Evolutionary conservation across 2,329 filamentous ascomycete genomes (phyloP).

Genomic region (Trichothecium sympodiale): DNA sequence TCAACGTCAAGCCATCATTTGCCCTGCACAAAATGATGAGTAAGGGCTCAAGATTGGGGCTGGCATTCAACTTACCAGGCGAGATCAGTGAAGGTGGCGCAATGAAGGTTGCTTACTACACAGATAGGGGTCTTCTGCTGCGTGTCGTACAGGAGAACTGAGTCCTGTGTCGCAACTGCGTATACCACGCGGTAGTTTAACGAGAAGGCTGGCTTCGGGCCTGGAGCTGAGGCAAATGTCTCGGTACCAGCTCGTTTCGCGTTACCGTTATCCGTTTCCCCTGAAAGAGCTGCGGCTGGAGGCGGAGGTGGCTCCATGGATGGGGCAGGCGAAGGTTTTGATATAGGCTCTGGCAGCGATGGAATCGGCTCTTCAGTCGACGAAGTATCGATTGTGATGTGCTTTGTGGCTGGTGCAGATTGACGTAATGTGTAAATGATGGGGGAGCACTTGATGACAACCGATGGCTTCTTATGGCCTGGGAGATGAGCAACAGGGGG

Average conservation of each 20-base stretch:
- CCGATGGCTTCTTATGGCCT: slow-evolving; percentile 95
- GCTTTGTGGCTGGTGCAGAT: slow-evolving; percentile 56
- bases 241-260: slow-evolving; percentile 24
- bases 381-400: slow-evolving; percentile 92
- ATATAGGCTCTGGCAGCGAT: slow-evolving; percentile 72
- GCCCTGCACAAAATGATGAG: slow-evolving; percentile 28
- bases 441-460: slow-evolving; percentile 90
- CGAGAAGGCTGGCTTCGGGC: slow-evolving; percentile 63
- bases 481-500: slow-evolving; percentile 90
- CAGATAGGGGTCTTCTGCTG: slow-evolving; percentile 91
- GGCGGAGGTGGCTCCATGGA: slow-evolving; percentile 78
- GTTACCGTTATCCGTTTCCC: slow-evolving; percentile 7
- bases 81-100: slow-evolving; percentile 92
- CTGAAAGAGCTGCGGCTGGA: slow-evolving; percentile 19
- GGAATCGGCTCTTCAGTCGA: slow-evolving; percentile 76
- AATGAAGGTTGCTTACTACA: slow-evolving; percentile 93
- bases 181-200: slow-evolving; percentile 92
- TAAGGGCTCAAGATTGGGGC: background rate
- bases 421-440: slow-evolving; percentile 75
- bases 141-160: slow-evolving; percentile 89
- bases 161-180: slow-evolving; percentile 92
- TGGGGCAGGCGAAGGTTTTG: slow-evolving; percentile 46
- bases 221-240: slow-evolving; percentile 37
- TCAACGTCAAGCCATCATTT: slow-evolving; percentile 44
- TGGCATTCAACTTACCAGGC: slow-evolving; percentile 60